Conservation (phyloP, 805 yeast species). For the Scheffersomyces ergatensis region DNA sequence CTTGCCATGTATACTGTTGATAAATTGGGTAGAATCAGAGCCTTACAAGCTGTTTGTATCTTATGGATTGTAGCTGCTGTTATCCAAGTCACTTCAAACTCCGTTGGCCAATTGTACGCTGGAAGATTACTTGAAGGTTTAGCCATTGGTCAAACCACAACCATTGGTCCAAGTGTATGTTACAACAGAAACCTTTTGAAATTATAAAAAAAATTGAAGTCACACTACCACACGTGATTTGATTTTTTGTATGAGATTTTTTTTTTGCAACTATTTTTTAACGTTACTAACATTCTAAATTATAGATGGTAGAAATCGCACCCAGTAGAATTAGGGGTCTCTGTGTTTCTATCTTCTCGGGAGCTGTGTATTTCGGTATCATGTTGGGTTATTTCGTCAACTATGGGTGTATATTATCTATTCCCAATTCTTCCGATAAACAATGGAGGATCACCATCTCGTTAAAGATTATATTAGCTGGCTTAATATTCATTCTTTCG, state of each 20-base stretch:
- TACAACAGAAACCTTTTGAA: too few relatives aligned
- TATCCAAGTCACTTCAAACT: constrained; percentile 44
- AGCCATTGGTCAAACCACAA: constrained; percentile 53
- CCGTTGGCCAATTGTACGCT: constrained; percentile 48
- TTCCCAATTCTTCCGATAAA: constrained; percentile 13
- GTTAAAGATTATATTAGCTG: constrained; percentile 47
- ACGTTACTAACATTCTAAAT: too few relatives aligned
- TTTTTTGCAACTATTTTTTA: too few relatives aligned
- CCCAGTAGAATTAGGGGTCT: constrained; percentile 52
- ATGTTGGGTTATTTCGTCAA: constrained; percentile 46
- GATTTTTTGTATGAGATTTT: too few relatives aligned
- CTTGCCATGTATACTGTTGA: constrained; percentile 46
- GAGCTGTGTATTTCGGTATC: constrained; percentile 55
- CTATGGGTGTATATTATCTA: constrained; percentile 17
- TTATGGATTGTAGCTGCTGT: constrained; percentile 44
- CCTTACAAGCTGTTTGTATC: constrained; percentile 40
- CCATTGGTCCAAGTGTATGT: constrained; percentile 44
- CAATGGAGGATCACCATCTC: constrained; percentile 53
- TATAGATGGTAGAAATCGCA: constrained; percentile 42
- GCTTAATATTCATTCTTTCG: constrained; percentile 38
- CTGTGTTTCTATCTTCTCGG: constrained; percentile 49
- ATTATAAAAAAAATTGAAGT: too few relatives aligned
- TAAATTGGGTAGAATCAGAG: constrained; percentile 46
- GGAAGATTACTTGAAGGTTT: constrained; percentile 54
- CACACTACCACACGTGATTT: too few relatives aligned